Base-by-base conservation (phyloP, 2,329 filamentous ascomycete genomes). In the Colletotrichum ledebouriae region DNA sequence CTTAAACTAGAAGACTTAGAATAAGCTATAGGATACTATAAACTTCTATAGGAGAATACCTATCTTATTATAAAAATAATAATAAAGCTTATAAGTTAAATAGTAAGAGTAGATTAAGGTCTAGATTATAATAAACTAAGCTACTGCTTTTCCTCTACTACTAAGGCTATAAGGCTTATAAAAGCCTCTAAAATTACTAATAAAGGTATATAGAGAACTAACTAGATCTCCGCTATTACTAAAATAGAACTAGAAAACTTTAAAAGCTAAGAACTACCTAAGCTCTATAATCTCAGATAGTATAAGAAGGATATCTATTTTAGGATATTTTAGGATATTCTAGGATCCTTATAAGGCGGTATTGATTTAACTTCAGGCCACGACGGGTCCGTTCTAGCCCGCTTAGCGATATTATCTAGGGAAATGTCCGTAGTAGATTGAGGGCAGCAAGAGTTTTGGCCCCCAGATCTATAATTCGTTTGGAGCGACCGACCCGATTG, bases 101-200 rank as follows among this genome's bases (percentile, higher is more conserved):
- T n/a, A n/a, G n/a, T n/a, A n/a, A n/a, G n/a, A n/a, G n/a, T n/a
- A n/a, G n/a, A n/a, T n/a, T n/a, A n/a, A n/a, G n/a, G n/a, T n/a
- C n/a, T n/a, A n/a, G n/a, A n/a, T n/a, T n/a, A n/a, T n/a, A n/a
- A n/a, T n/a, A n/a, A n/a, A n/a, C n/a, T n/a, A n/a, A n/a, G n/a
- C n/a, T n/a, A n/a, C n/a, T n/a, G n/a, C 22, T 7, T 39, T 22
- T 46, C 34, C 39, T 67, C 64, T 46, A 44, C 59, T 25, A 41
- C 33, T 46, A 39, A 63, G 60, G 64, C 44, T 59, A 39, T 4
- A 63, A 64, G 39, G 33, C 49, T 17, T n/a, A 9, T 15, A 20
- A 22, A 22, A 2, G 22, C 22, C 22, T 22, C n/a, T 15, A 25
- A 33, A 44, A 22, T 25, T 25, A 4, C 64, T 46, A 64, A 58